These are phyloP conservation scores for Sicyos edulis DNA, from an alignment of 306 rosid species.

Conservation along the genomic window DNA sequence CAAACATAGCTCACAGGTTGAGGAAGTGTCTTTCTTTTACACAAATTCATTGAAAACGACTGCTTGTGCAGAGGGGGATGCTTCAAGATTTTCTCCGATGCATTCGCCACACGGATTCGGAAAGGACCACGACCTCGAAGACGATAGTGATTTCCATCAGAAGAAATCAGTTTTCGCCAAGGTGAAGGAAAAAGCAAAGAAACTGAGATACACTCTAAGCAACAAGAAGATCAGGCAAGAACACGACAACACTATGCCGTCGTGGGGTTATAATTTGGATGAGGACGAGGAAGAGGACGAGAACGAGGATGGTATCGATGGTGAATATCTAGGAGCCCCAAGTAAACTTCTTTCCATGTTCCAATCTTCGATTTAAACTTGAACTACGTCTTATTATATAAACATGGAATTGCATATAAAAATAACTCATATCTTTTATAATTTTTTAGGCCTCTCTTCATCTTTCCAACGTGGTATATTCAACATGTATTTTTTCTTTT, in stretches of 20 bases:
- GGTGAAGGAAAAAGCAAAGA: conserved; percentile 89
- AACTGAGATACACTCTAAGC: conserved; percentile 63
- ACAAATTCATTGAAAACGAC: not conserved
- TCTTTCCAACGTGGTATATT: too few relatives aligned
- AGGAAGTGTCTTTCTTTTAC: not conserved
- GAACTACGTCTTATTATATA: too few relatives aligned
- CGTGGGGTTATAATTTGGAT: conserved; percentile 34
- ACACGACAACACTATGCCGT: conserved; percentile 38
- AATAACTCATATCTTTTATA: too few relatives aligned
- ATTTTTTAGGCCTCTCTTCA: too few relatives aligned
- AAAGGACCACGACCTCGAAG: conserved; percentile 46
- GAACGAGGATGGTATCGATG: conserved; percentile 36
- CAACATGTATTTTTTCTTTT: not conserved
- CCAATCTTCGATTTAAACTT: not conserved
- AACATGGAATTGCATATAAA: too few relatives aligned
- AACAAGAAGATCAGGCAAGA: conserved; percentile 48
- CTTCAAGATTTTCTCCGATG: conserved; percentile 31
- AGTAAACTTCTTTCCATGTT: conserved; percentile 29
- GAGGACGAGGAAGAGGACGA: conserved; percentile 31
- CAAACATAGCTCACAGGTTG: not conserved
- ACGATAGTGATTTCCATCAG: conserved; percentile 52
- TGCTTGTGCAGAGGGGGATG: conserved; percentile 38
- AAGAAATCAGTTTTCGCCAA: conserved; percentile 84
- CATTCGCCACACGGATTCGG: conserved; percentile 25
- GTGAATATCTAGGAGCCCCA: conserved; percentile 74